phyloP scores from a whole-genome alignment of 306 rosid genomes.

The Begonia fuchsioides region DNA sequence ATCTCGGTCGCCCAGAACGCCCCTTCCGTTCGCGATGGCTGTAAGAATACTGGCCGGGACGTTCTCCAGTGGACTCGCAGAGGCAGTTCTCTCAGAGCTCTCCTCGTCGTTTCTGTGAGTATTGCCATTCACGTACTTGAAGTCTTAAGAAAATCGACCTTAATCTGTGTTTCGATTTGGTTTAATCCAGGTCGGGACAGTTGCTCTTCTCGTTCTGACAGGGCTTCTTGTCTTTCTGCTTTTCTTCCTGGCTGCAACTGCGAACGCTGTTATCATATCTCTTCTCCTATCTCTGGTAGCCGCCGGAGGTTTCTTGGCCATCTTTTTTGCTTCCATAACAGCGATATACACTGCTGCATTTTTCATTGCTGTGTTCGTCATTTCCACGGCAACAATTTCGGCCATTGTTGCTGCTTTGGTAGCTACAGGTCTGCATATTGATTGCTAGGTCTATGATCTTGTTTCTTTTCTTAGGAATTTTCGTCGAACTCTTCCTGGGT shows the following conservation, averaged over 20 bases:
- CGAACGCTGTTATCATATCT: constrained; percentile 57
- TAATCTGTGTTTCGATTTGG: not conserved
- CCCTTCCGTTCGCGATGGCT: too few relatives aligned
- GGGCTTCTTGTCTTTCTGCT: constrained; percentile 72
- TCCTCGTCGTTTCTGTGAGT: constrained; percentile 80
- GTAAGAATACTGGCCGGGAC: too few relatives aligned
- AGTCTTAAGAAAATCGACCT: not conserved
- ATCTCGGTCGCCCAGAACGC: too few relatives aligned
- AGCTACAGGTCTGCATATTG: constrained; percentile 40
- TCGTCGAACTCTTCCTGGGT: too few relatives aligned
- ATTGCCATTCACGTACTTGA: too few relatives aligned
- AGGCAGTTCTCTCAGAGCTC: constrained; percentile 60
- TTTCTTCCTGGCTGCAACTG: constrained; percentile 74
- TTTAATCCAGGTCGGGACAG: constrained; percentile 57
- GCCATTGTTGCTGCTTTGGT: constrained; percentile 47
- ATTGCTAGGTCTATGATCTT: not conserved
- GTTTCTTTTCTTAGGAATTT: not conserved
- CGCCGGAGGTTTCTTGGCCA: constrained; percentile 90
- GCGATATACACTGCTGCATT: constrained; percentile 75
- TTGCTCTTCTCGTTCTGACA: constrained; percentile 45
- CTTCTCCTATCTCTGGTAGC: constrained; percentile 71
- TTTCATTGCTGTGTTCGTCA: constrained; percentile 49
- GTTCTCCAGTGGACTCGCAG: constrained; percentile 63
- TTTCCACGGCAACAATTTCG: constrained; percentile 44
- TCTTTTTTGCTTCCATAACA: constrained; percentile 55